A percentile compares a stretch with the other conserved stretches of the same genome.
phyloP scores from a whole-genome alignment of 2,329 filamentous ascomycete genomes.

The Apiospora aurea region DNA sequence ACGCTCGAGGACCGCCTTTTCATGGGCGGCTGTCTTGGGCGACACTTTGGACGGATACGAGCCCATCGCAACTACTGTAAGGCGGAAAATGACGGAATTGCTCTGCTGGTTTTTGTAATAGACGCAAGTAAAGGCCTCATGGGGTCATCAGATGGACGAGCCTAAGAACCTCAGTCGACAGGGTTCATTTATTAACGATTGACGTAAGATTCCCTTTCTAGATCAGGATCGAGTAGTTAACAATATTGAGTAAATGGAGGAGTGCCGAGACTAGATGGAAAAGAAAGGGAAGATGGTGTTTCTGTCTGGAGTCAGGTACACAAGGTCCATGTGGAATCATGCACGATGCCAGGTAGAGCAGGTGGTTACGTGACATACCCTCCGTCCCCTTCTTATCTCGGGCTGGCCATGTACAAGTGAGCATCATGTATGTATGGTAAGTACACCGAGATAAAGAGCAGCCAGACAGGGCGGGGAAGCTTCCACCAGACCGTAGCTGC shows the following conservation, averaged over 20 bases:
- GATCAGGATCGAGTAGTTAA: not conserved
- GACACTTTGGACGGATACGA: conserved; percentile 50
- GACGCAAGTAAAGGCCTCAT: not conserved
- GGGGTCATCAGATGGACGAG: not conserved
- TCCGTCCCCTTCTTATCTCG: not conserved
- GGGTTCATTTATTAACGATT: not conserved
- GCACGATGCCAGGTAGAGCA: conserved; percentile 9
- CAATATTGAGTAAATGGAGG: not conserved
- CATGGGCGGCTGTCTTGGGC: conserved; percentile 39
- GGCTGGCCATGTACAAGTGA: not conserved
- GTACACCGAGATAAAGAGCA: conserved; percentile 6
- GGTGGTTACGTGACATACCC: conserved; percentile 16
- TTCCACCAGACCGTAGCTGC: not conserved
- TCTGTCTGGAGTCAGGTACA: not conserved
- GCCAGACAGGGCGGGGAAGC: conserved; percentile 1
- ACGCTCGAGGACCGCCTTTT: conserved; percentile 54
- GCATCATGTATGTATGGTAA: not conserved
- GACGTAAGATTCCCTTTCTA: not conserved
- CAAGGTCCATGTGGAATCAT: not conserved
- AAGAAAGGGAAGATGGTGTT: not conserved
- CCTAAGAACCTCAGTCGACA: not conserved
- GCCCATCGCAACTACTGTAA: conserved; percentile 48
- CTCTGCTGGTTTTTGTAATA: not conserved
- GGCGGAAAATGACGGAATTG: not conserved
- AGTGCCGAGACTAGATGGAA: not conserved